These are phyloP conservation scores for Trichoderma sp. DNA, from an alignment of 2,329 filamentous ascomycete species.

Conservation along the genomic window DNA sequence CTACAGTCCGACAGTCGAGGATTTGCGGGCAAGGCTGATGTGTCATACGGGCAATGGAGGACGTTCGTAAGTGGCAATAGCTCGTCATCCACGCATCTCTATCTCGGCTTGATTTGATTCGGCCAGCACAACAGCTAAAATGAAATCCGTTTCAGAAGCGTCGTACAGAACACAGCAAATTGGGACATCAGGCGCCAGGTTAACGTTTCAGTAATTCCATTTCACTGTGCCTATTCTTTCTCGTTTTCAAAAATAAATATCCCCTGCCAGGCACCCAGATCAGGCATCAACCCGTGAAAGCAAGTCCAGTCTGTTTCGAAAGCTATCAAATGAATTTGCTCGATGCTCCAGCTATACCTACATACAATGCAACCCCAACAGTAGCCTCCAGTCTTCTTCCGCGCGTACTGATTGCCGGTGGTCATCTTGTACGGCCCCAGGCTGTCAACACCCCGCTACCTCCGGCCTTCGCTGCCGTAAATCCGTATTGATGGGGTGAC, in stretches of 20 bases:
- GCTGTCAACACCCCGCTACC: conserved; percentile 11
- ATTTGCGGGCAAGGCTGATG: background rate
- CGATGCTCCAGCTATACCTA: background rate
- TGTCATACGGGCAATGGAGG: background rate
- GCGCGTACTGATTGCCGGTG: background rate
- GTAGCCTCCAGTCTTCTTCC: background rate
- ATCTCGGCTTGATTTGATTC: background rate
- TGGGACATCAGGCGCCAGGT: background rate
- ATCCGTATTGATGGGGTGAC: background rate
- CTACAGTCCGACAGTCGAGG: background rate
- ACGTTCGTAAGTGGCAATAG: background rate
- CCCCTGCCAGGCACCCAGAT: background rate
- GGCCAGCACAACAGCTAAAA: background rate
- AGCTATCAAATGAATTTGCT: background rate
- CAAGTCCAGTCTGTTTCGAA: background rate
- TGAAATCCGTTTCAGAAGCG: background rate
- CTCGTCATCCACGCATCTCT: background rate
- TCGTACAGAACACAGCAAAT: background rate
- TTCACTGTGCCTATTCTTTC: background rate
- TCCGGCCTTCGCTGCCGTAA: background rate
- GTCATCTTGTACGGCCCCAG: conserved; percentile 7
- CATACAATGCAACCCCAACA: background rate
- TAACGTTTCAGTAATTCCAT: background rate
- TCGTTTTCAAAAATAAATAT: background rate
- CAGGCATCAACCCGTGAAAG: conserved; percentile 3